Evolutionary conservation across 1,284 basidiomycete genomes (phyloP), one percentile per base, ranked within the genome.

Genomic region (Apiotrichum gamsii): DNA sequence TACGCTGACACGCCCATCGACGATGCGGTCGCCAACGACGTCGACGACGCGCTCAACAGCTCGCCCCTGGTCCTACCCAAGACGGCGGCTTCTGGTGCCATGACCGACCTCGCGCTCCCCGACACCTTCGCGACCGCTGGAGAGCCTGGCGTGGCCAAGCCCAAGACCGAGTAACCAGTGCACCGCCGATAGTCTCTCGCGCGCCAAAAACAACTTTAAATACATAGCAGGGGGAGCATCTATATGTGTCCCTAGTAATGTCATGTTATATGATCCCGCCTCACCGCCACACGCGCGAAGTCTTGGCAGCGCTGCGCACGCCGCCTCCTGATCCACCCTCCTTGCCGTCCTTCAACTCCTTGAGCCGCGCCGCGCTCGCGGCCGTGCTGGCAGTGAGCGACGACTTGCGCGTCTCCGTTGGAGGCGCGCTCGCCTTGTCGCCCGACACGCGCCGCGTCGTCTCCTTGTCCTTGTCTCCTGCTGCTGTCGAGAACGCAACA

Each of bases 41-140:
- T 4, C 18, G 39, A 36, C 8, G 20, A 11, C 19, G n/a, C n/a
- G n/a, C 53, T 65, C 15, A 64, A 55, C 15, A 55, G 60, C 28
- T 62, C 59, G 32, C 68, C 68, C 3, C 49, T 70, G 24, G 54
- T 64, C 8, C 48, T 70, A 4, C 66, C 68, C 51, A 21, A 44
- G 32, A 21, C 44, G 49, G 40, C 46, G 23, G 24, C 43, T 49
- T 28, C 25, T 28, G 25, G 25, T 28, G 25, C 8, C 11, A 6
- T 28, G n/a, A 39, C 38, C 9, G 55, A 53, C 42, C 42, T 56
- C 48, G 60, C 63, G 24, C 52, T 64, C 4, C 61, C 61, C 10
- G 57, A 61, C 34, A 39, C 63, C 33, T 44, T 42, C 0, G 8
- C 25, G 8, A 28, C 11, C 25, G 8, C 11, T 6, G 8, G 25